These are phyloP conservation scores for Fusarium aywerte DNA, from an alignment of 2,329 filamentous ascomycete species.

Conservation along the genomic window DNA sequence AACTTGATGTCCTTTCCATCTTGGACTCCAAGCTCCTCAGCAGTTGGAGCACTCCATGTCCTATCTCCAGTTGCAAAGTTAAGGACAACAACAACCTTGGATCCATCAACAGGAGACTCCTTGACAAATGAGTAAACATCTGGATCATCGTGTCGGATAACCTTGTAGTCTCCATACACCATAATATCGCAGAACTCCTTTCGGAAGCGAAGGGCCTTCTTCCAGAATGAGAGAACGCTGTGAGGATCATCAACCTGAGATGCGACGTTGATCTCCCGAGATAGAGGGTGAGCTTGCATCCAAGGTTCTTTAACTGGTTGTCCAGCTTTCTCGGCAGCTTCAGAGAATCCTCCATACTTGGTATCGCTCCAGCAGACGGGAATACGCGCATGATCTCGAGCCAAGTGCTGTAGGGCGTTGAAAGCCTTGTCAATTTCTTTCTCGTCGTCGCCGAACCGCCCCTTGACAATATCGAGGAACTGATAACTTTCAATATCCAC, in stretches of 20 bases:
- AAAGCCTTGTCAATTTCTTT: conserved; percentile 52
- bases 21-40: conserved; percentile 40
- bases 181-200: conserved; percentile 48
- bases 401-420: conserved; percentile 48
- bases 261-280: conserved; percentile 63
- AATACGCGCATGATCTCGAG: conserved; percentile 72
- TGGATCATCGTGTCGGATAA: conserved; percentile 40
- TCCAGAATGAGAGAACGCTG: conserved; percentile 52
- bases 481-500: conserved; percentile 62
- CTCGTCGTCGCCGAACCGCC: conserved; percentile 46
- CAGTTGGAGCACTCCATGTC: conserved; percentile 31
- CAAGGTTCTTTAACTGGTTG: conserved; percentile 47
- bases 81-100: conserved; percentile 46
- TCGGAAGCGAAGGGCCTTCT: conserved; percentile 46
- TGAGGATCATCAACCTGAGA: conserved; percentile 58
- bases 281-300: conserved; percentile 51
- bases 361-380: conserved; percentile 70
- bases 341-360: conserved; percentile 51
- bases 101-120: conserved; percentile 39
- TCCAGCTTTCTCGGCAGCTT: conserved; percentile 50
- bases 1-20: conserved; percentile 26
- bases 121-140: conserved; percentile 49
- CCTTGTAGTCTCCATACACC: conserved; percentile 51
- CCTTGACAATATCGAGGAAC: conserved; percentile 48
- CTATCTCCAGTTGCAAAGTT: conserved; percentile 51